phyloP scores from a whole-genome alignment of 371 early-diverging fungal species.

The Polyrhizophydium stewartii region DNA sequence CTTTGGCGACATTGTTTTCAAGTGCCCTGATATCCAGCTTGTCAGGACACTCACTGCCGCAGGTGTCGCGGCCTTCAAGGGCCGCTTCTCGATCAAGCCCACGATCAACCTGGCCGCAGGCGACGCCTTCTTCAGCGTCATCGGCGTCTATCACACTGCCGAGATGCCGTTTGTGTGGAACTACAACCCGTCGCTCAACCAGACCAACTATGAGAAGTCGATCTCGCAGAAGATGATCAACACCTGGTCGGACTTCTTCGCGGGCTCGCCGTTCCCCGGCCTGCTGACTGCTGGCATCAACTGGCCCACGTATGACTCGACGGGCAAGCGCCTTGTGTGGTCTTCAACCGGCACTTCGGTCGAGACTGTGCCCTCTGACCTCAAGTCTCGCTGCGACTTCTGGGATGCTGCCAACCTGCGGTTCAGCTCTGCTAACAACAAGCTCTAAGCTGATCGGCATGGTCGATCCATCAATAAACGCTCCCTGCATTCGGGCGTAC shows the following conservation, averaged over 20 bases:
- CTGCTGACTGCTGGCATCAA: too few species aligned
- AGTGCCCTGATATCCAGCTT: constrained; percentile 6
- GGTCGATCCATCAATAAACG: too few species aligned
- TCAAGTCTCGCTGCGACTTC: too few species aligned
- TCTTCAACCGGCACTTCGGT: too few species aligned
- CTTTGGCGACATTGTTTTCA: constrained; percentile 13
- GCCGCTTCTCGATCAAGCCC: not conserved
- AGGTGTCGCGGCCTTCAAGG: not conserved
- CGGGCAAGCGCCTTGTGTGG: too few species aligned
- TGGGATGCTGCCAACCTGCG: too few species aligned
- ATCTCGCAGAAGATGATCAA: not conserved
- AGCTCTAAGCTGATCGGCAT: too few species aligned
- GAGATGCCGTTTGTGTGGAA: constrained; percentile 13
- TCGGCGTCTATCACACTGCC: constrained; percentile 14
- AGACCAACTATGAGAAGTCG: not conserved
- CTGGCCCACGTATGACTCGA: too few species aligned
- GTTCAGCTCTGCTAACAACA: too few species aligned
- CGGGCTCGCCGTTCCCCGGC: too few species aligned
- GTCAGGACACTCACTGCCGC: not conserved
- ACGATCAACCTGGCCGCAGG: not conserved
- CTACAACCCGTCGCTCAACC: not conserved
- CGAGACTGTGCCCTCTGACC: too few species aligned
- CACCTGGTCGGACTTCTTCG: not conserved
- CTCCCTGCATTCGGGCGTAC: too few species aligned
- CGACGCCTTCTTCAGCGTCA: not conserved